Base-by-base conservation (phyloP, 805 yeast species). In the Komagataella populi region DNA sequence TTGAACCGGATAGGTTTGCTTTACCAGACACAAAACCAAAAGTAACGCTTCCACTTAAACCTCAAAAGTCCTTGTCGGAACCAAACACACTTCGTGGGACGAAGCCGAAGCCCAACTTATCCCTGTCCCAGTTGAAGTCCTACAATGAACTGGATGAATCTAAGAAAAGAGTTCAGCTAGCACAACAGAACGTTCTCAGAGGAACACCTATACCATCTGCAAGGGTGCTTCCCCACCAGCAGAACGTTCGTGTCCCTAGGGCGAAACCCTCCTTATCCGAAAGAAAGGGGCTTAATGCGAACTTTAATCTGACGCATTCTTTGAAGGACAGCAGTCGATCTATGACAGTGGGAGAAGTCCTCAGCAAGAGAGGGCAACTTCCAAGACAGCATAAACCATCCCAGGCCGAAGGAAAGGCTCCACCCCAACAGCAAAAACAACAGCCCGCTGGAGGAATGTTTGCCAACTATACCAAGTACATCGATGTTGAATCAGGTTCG, bases 401-500 rank as follows among this genome's bases (percentile, higher is more conserved):
- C 49, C 48, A 49, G 44, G 52, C 16, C 58, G 60, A 12, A 57
- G 56, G 6, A 55, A 58, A 18, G 64, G 64, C 10, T 47, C 60
- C 63, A 39, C 52, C 16, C 56, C 55, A 1, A 56, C 56, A 47
- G 53, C 65, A 54, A 55, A 57, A 51, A 48, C 62, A 60, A 51
- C 67, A 67, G 2, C 68, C 69, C 54, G 64, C 78, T 10, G 72
- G 71, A 49, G 89, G 89, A 12, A 65, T 84, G 50, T 90, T 93
- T 69, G 84, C 90, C 8, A 81, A 83, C 62, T 93, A 86, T 64
- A 79, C 95, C 22, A 84, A 87, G 60, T 91, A 87, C 62, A 78
- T 93, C 49, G 98, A 93, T 66, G 83, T 91, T 58, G 87, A 88
- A 62, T 84, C 95, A 0, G 99, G 99, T 3, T 81, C 90, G 3